Conservation (phyloP, 441 rosid species). For the Raphanus hybrid region DNA sequence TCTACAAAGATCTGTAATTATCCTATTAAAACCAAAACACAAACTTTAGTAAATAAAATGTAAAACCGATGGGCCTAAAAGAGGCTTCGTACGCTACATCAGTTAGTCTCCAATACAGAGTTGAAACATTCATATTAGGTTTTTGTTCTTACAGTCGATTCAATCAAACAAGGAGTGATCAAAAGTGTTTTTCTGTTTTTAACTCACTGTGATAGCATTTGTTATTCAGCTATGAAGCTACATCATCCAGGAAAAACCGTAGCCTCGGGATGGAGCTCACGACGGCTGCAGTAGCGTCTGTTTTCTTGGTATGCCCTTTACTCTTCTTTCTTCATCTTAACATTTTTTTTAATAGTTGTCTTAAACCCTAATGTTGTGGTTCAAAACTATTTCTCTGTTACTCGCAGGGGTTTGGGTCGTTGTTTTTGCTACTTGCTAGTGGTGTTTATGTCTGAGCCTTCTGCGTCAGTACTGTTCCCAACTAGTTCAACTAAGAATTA, state of each 20-base stretch:
- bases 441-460: constrained; percentile 77
- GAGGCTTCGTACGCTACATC: too few species aligned
- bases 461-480: constrained; percentile 12
- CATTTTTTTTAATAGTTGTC: too few species aligned
- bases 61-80: too few species aligned
- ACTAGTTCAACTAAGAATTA: not conserved
- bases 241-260: constrained; percentile 74
- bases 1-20: too few species aligned
- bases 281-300: constrained; percentile 81
- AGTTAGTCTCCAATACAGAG: not conserved
- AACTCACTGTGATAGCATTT: constrained; percentile 6
- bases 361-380: constrained; percentile 15
- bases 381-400: not conserved
- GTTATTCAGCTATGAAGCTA: constrained; percentile 74
- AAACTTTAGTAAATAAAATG: too few species aligned
- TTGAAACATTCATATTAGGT: not conserved
- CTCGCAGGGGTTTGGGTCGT: constrained; percentile 90
- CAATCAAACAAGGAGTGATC: not conserved
- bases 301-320: constrained; percentile 69
- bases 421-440: constrained; percentile 85
- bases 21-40: too few species aligned
- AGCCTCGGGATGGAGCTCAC: constrained; percentile 74
- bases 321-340: not conserved
- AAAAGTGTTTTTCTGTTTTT: not conserved
- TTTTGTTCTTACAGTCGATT: not conserved